These are phyloP conservation scores for Nakazawaea anatomiae DNA, from an alignment of 805 yeast species.

Conservation along the genomic window DNA sequence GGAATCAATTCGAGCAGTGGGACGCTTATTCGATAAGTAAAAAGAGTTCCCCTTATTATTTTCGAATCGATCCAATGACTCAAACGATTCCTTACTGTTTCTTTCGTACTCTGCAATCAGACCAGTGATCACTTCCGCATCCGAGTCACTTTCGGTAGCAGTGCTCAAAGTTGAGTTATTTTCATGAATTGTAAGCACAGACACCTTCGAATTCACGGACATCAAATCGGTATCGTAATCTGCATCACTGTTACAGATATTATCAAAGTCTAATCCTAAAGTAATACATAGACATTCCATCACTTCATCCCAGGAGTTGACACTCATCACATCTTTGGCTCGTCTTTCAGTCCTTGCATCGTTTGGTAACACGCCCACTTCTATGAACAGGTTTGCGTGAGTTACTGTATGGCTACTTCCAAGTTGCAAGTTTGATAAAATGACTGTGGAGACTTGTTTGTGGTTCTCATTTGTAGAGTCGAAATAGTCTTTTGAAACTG, in stretches of 20 bases:
- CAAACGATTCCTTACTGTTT: background rate
- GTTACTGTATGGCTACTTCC: background rate
- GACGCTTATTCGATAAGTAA: background rate
- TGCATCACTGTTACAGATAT: background rate
- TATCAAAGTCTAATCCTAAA: slow-evolving; percentile 27
- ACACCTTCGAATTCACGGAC: background rate
- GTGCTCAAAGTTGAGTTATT: background rate
- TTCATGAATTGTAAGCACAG: background rate
- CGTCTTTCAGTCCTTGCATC: background rate
- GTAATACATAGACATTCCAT: slow-evolving; percentile 27
- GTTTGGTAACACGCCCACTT: slow-evolving; percentile 1
- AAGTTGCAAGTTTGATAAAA: background rate
- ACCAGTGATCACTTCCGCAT: slow-evolving; percentile 9
- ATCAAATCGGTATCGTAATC: background rate
- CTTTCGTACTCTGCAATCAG: slow-evolving; percentile 1
- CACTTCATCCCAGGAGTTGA: slow-evolving; percentile 24
- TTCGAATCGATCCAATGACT: background rate
- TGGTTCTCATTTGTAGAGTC: background rate
- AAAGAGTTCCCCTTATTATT: background rate
- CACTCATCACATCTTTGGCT: background rate
- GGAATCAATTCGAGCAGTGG: too few relatives aligned
- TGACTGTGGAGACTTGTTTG: background rate
- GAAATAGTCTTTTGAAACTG: background rate
- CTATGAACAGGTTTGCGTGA: background rate
- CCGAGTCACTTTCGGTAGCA: slow-evolving; percentile 11